Evolutionary conservation across 2,329 filamentous ascomycete genomes (phyloP), one percentile per base, ranked within the genome.

Genomic region (Falciphora oryzae): DNA sequence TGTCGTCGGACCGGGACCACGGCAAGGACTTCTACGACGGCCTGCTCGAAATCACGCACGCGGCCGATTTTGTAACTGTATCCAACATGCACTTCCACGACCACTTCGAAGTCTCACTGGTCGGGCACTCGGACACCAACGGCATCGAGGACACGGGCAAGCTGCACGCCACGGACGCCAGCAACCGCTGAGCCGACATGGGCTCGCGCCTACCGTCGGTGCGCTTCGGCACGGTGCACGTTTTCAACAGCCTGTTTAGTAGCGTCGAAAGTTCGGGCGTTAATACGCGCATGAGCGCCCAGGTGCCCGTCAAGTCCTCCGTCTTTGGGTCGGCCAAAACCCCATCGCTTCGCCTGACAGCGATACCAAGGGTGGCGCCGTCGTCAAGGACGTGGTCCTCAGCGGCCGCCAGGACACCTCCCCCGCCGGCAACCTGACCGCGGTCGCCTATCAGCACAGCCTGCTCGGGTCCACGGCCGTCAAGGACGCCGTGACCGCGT

Each of bases 21-120:
- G 85, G 81, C 78, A 90, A 90, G 77, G 86, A 90, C 77, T 88
- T 83, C 77, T 90, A 88, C 72, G 88, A 90, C 65, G 87, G 88
- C 44, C 81, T 90, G 1, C 76, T 87, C 61, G 88, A 90, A 69
- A 76, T 82, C 63, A 89, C 83, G 61, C 87, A 89, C 75, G 88
- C 79, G 60, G 78, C 82, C 14, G 85, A 90, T 76, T 89, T 77
- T 70, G 74, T 89, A 65, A 88, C 82, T 64, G 72, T 84, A 66
- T 77, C 75, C 58, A 74, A 78, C 70, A 74, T 68, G 13, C 77
- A 75, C 68, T 68, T 78, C 65, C 76, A 78, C 68, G 77, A 88
- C 68, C 85, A 88, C 66, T 72, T 65, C 67, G 88, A 88, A 74
- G 82, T 79, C 29, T 85, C 83, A 0, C 79, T 88, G 13, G 78